Percentiles rank a stretch among this genome's conserved stretches.
Evolutionary conservation across 805 yeast genomes (phyloP).

Genomic region (Spathaspora boniae): DNA sequence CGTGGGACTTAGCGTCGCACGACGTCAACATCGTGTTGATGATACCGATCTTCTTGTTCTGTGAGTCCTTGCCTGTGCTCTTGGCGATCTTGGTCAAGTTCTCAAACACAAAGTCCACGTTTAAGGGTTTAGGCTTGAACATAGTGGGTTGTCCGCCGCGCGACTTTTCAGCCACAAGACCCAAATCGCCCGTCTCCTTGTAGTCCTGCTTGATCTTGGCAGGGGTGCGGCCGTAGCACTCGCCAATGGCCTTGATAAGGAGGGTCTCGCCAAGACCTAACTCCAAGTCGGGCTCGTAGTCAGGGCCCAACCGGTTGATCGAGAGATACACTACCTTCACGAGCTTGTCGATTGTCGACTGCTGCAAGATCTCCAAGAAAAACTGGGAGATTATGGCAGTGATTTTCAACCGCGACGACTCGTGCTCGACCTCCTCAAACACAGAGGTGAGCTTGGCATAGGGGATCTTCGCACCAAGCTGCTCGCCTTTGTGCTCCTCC

Average conservation of each 20-base stretch:
- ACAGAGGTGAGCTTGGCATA: constrained; percentile 51
- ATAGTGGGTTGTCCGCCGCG: constrained; percentile 84
- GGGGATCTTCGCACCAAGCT: constrained; percentile 17
- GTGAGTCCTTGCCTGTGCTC: constrained; percentile 77
- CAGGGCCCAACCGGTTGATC: constrained; percentile 90
- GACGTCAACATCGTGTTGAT: constrained; percentile 85
- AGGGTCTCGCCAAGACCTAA: constrained; percentile 91
- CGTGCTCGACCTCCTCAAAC: constrained; percentile 75
- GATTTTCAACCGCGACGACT: constrained; percentile 80
- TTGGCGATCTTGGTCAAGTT: constrained; percentile 75
- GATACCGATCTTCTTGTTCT: constrained; percentile 67
- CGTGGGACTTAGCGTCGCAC: constrained; percentile 63
- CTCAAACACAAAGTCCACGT: constrained; percentile 68
- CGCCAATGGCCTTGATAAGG: constrained; percentile 82
- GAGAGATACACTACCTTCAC: constrained; percentile 76
- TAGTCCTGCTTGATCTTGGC: constrained; percentile 71
- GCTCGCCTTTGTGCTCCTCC: neutral
- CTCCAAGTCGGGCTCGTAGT: constrained; percentile 86
- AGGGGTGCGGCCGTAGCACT: constrained; percentile 79
- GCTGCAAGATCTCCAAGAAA: constrained; percentile 58
- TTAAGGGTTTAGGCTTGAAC: constrained; percentile 86
- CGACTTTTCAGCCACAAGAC: constrained; percentile 80
- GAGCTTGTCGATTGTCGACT: constrained; percentile 43
- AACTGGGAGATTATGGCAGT: constrained; percentile 71
- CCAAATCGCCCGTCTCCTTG: constrained; percentile 83